Conservation (phyloP, 306 rosid genomes). For the Gastrolobium bilobum region DNA sequence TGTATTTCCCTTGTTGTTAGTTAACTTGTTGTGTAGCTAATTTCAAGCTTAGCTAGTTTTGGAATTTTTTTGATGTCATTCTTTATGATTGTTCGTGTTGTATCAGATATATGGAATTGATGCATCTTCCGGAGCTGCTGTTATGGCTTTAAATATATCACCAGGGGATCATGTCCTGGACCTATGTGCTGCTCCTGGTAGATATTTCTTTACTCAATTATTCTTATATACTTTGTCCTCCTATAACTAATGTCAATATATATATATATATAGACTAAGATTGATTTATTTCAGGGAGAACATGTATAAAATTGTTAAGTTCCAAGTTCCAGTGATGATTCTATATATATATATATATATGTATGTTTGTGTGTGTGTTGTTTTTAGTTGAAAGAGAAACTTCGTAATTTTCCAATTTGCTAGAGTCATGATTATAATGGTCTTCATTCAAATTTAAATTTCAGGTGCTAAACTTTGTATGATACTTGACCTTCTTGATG, state of each 20-base stretch:
- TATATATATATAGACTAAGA: too few relatives aligned
- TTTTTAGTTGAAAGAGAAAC: not conserved
- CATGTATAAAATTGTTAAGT: not conserved
- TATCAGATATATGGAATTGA: constrained; percentile 91
- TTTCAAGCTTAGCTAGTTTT: not conserved
- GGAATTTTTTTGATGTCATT: not conserved
- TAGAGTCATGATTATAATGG: not conserved
- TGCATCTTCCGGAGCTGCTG: constrained; percentile 98
- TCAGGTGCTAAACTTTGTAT: constrained; percentile 95
- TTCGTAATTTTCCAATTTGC: constrained; percentile 10
- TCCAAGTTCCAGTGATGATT: not conserved
- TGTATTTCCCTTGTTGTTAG: not conserved
- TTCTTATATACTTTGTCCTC: constrained; percentile 11
- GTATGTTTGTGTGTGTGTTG: too few relatives aligned
- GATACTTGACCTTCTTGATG: constrained; percentile 82
- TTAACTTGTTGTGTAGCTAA: not conserved
- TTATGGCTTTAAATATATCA: constrained; percentile 72
- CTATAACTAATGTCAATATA: too few relatives aligned
- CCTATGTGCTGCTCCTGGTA: constrained; percentile 99
- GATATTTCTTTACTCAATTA: constrained; percentile 4
- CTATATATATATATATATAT: not conserved
- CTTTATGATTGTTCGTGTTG: not conserved
- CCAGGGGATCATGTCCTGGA: constrained; percentile 90
- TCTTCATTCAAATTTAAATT: constrained; percentile 27
- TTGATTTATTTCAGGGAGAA: constrained; percentile 24